Conservation (phyloP, 805 yeast species). For the Saturnispora gosingensis region DNA sequence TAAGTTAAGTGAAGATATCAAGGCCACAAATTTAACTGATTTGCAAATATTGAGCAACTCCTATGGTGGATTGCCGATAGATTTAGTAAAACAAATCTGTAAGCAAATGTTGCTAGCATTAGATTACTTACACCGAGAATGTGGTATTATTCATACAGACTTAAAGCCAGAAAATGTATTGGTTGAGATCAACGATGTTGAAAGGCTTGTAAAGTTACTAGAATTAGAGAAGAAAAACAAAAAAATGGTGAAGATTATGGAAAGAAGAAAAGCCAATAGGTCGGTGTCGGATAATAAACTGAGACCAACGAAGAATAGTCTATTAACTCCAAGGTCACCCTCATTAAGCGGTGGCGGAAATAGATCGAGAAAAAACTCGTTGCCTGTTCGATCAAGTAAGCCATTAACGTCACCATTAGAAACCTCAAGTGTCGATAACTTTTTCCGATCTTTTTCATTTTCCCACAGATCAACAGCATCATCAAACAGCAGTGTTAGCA, state of each 20-base stretch:
- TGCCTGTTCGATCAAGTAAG: conserved; percentile 37
- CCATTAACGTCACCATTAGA: conserved; percentile 40
- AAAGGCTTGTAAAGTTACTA: conserved; percentile 36
- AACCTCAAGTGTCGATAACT: conserved; percentile 27
- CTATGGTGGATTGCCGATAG: conserved; percentile 46
- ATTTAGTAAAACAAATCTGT: conserved; percentile 45
- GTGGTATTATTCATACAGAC: conserved; percentile 68
- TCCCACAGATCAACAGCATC: conserved; percentile 18
- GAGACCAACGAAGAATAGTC: conserved; percentile 1
- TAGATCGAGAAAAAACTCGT: conserved; percentile 11
- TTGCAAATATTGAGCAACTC: conserved; percentile 31
- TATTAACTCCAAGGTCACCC: background rate
- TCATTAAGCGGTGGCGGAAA: background rate
- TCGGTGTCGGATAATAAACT: conserved; percentile 2
- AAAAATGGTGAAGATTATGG: conserved; percentile 16
- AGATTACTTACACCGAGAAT: conserved; percentile 49
- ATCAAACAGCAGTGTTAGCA: conserved; percentile 2
- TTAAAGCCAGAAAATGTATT: conserved; percentile 66
- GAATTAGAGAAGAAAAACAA: conserved; percentile 29
- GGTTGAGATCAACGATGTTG: conserved; percentile 46
- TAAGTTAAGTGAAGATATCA: conserved; percentile 12
- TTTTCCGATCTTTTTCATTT: conserved; percentile 29
- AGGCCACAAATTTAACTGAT: conserved; percentile 23
- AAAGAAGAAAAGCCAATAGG: conserved; percentile 16
- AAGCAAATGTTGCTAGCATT: conserved; percentile 46